phyloP scores from a whole-genome alignment of 495 filamentous ascomycete species.

The Penicillium riverlandense region DNA sequence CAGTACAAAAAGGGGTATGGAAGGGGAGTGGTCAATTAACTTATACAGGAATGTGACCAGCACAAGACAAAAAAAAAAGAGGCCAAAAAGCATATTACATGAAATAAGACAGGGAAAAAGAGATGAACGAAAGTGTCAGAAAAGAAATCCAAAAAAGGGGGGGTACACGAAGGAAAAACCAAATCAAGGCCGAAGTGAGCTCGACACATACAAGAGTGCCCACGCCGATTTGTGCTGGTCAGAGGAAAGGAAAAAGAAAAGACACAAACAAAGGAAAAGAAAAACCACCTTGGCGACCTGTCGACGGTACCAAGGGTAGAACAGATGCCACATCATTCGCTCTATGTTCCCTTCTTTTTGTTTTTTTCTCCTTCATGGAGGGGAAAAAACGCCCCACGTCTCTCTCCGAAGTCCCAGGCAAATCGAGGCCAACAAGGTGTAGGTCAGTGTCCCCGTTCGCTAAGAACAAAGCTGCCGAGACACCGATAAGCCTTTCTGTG shows the following conservation, averaged over 20 bases:
- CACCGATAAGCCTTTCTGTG: constrained; percentile 17
- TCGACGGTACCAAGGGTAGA: background rate
- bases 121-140: constrained; percentile 4
- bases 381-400: too few species aligned
- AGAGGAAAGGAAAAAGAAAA: constrained; percentile 11
- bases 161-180: constrained; percentile 1
- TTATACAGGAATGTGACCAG: constrained; percentile 31
- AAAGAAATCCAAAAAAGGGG: background rate
- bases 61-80: constrained; percentile 10
- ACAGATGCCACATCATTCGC: constrained; percentile 17
- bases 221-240: constrained; percentile 8
- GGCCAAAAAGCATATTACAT: constrained; percentile 20
- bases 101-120: constrained; percentile 9
- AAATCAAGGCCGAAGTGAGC: constrained; percentile 6
- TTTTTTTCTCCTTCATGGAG: background rate
- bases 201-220: background rate
- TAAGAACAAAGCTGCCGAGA: constrained; percentile 1
- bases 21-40: constrained; percentile 17
- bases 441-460: background rate
- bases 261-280: constrained; percentile 11
- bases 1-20: constrained; percentile 28
- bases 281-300: constrained; percentile 1
- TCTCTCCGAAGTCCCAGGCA: background rate
- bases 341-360: constrained; percentile 13
- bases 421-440: background rate